phyloP scores from a whole-genome alignment of 805 yeast genomes.

The Yarrowia divulgata region DNA sequence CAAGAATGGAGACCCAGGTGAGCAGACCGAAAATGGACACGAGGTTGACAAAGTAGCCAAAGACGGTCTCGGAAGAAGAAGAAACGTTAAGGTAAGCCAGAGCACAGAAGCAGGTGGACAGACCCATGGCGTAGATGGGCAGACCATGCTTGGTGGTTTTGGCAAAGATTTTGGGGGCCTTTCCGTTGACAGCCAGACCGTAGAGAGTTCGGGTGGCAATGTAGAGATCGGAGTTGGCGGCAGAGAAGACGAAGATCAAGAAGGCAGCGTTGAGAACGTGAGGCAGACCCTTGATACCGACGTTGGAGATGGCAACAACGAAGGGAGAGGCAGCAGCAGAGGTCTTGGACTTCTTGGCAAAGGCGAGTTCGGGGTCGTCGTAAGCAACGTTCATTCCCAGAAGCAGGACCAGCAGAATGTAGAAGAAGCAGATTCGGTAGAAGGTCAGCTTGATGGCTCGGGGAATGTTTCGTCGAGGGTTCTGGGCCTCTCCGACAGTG shows the following conservation, averaged over 20 bases:
- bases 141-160: slow-evolving; percentile 73
- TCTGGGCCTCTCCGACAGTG: slow-evolving; percentile 75
- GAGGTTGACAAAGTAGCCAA: slow-evolving; percentile 69
- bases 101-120: slow-evolving; percentile 62
- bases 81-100: slow-evolving; percentile 76
- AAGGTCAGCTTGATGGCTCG: slow-evolving; percentile 73
- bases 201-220: slow-evolving; percentile 78
- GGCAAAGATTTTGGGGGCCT: slow-evolving; percentile 73
- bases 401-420: slow-evolving; percentile 65
- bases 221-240: slow-evolving; percentile 80
- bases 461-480: slow-evolving; percentile 73
- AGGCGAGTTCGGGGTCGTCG: slow-evolving; percentile 60
- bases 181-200: slow-evolving; percentile 73
- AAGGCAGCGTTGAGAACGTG: slow-evolving; percentile 81
- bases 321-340: slow-evolving; percentile 83
- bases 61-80: slow-evolving; percentile 62
- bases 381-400: slow-evolving; percentile 74
- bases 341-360: slow-evolving; percentile 50
- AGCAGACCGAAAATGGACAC: slow-evolving; percentile 76
- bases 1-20: slow-evolving; percentile 74
- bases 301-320: slow-evolving; percentile 77
- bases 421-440: slow-evolving; percentile 71
- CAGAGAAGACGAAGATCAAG: slow-evolving; percentile 77
- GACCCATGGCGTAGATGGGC: slow-evolving; percentile 64
- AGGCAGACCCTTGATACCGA: slow-evolving; percentile 70